phyloP scores from a whole-genome alignment of 768 basidiomycete genomes.

The Lentinus brumalis region DNA sequence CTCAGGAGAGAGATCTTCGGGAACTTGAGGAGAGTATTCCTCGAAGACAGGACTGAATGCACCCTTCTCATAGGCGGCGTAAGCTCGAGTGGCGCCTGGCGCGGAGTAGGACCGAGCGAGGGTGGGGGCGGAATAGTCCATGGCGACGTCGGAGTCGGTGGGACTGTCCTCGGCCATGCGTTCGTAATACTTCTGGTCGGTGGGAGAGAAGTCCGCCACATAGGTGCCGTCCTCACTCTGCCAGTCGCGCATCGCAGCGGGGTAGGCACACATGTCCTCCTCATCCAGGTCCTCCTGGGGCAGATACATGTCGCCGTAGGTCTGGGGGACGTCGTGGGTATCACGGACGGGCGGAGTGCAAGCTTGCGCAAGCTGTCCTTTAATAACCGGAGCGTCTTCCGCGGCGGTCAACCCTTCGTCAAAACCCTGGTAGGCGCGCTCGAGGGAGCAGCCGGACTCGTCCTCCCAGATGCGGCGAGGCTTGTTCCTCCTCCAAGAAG shows the following conservation, averaged over 20 bases:
- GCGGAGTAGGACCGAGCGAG: conserved; percentile 8
- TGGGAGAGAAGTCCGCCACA: conserved; percentile 34
- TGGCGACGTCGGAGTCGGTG: conserved; percentile 7
- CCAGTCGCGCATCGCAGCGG: conserved; percentile 34
- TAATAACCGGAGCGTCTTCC: conserved; percentile 80
- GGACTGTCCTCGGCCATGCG: conserved; percentile 2
- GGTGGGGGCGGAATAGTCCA: conserved; percentile 26
- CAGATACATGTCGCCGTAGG: conserved; percentile 15
- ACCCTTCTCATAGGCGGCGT: conserved; percentile 33
- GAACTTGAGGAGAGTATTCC: conserved; percentile 58
- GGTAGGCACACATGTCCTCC: conserved; percentile 48
- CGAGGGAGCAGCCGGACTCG: conserved; percentile 36
- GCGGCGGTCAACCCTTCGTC: conserved; percentile 71
- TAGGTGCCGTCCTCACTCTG: conserved; percentile 40
- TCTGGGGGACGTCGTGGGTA: not conserved
- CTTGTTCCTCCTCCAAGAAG: conserved; percentile 71
- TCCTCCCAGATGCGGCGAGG: conserved; percentile 69
- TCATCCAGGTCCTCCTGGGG: conserved; percentile 42
- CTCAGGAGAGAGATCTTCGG: conserved; percentile 63
- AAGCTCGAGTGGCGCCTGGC: not conserved
- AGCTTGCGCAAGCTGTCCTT: conserved; percentile 84
- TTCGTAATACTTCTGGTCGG: conserved; percentile 26
- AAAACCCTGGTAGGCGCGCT: conserved; percentile 58
- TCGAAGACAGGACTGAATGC: conserved; percentile 67
- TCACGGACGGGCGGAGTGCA: conserved; percentile 71